phyloP scores from a whole-genome alignment of 2,329 filamentous ascomycete species.

The Capronia coronata region DNA sequence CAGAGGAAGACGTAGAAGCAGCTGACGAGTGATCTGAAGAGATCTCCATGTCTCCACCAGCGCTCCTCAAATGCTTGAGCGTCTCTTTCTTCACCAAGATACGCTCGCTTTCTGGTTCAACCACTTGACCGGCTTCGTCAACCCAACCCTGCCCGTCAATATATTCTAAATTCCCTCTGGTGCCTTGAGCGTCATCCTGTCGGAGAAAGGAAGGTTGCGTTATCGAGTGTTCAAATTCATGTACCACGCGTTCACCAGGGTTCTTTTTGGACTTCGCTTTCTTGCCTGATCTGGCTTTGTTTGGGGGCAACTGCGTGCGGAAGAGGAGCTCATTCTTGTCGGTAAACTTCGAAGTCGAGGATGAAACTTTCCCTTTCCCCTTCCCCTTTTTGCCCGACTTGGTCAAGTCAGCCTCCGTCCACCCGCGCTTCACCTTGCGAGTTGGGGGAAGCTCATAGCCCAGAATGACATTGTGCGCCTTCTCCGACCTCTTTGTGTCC shows the following conservation, averaged over 20 bases:
- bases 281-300: conserved; percentile 32
- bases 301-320: conserved; percentile 68
- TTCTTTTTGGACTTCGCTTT: conserved; percentile 51
- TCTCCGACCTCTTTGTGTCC: conserved; percentile 38
- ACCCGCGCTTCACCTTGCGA: conserved; percentile 79
- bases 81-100: conserved; percentile 16
- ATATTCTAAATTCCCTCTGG: conserved; percentile 55
- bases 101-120: conserved; percentile 47
- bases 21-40: neutral
- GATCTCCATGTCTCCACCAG: neutral
- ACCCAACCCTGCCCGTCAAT: conserved; percentile 86
- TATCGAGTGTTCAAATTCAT: conserved; percentile 82
- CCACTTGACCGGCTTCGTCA: conserved; percentile 66
- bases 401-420: conserved; percentile 62
- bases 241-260: conserved; percentile 63
- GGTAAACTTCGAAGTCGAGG: conserved; percentile 68
- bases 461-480: conserved; percentile 42
- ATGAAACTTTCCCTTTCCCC: conserved; percentile 48
- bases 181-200: conserved; percentile 40
- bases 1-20: conserved; percentile 33
- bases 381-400: conserved; percentile 42
- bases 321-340: conserved; percentile 76
- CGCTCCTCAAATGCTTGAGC: conserved; percentile 27
- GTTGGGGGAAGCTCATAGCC: conserved; percentile 67
- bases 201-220: conserved; percentile 80